Percentiles rank a stretch among this genome's conserved stretches.
Evolutionary conservation across 108 stramenopile genomes (phyloP).

Genomic region (Discostella stelligeroides): DNA sequence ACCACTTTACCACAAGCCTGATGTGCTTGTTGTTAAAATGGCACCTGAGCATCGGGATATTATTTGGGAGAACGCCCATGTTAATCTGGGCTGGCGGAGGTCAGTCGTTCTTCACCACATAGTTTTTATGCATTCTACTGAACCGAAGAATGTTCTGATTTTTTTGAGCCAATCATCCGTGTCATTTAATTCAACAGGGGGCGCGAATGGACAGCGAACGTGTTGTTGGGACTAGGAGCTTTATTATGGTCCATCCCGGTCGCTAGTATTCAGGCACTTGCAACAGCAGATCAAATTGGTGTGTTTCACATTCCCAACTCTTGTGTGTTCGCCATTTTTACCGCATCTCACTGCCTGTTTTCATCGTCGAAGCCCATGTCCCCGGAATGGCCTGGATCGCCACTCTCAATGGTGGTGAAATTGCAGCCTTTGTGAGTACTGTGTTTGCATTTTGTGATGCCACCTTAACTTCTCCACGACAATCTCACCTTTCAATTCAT

Average conservation of each 20-base stretch:
- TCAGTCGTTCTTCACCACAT: neutral
- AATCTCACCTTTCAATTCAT: neutral
- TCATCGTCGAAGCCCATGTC: constrained; percentile 20
- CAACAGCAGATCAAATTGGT: constrained; percentile 67
- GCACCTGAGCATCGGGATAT: constrained; percentile 90
- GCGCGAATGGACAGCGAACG: constrained; percentile 68
- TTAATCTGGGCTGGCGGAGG: constrained; percentile 47
- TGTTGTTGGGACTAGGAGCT: constrained; percentile 68
- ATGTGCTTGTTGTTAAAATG: constrained; percentile 59
- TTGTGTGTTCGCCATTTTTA: neutral
- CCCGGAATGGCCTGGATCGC: constrained; percentile 52
- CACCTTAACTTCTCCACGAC: neutral
- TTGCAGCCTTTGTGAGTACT: constrained; percentile 56
- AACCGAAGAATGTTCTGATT: neutral
- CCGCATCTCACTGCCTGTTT: neutral
- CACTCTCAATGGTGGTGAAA: constrained; percentile 49
- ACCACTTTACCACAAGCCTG: constrained; percentile 71
- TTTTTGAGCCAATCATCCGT: no score
- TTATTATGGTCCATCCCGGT: constrained; percentile 90
- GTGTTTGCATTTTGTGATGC: neutral
- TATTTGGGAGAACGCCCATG: constrained; percentile 84
- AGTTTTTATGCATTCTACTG: neutral
- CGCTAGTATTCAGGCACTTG: constrained; percentile 78
- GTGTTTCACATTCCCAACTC: constrained; percentile 1
- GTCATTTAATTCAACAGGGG: constrained; percentile 10